Evolutionary conservation across 2,329 filamentous ascomycete species (phyloP), one percentile per base, ranked within the genome.

Genomic region (Chaetomiaceae sp.): DNA sequence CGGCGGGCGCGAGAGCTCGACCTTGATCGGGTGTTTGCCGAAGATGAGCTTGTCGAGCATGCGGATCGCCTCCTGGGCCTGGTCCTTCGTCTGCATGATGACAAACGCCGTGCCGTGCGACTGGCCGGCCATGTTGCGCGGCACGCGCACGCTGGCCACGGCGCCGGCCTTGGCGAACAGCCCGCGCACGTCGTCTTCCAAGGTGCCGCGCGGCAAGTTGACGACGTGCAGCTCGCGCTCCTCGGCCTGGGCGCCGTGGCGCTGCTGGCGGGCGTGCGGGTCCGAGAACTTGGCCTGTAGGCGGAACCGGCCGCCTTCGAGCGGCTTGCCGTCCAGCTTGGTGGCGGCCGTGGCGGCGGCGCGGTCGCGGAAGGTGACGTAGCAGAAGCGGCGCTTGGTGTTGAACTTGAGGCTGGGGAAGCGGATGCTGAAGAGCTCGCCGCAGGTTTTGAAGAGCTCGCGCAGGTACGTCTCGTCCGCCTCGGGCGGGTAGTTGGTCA

Each of bases 391-490:
- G 26, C 93, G 86, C 57, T 87, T 83, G 2, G 84, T 83, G 59
- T 96, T 91, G 65, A 78, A 89, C 63, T 94, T 94, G 42, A 98
- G 77, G 47, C 88, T 95, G 2, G 93, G 93, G 68, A 93, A 93
- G 18, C 93, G 84, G 42, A 97, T 76, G 58, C 84, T 87, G 45
- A 95, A 74, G 45, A 98, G 83, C 35, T 91, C 81, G 35, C 93
- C 93, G 59, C 83, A 91, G 48, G 79, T 72, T 50, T 76, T 73
- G 65, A 91, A 91, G 3, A 91, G 66, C 29, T 78, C 65, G 33
- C 78, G 78, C 18, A 93, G 75, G 57, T 79, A 87, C 3, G 69
- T 65, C 56, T 90, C 84, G 59, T 90, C 85, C 9, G 84, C 84
- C 17, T 77, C 73, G 1, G 86, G 79, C 3, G 90, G 88, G 60